A percentile compares a stretch with the other conserved stretches of the same genome.
Evolutionary conservation across 371 early-diverging fungal genomes (phyloP).

Genomic region (Conidiobolus incongruus): DNA sequence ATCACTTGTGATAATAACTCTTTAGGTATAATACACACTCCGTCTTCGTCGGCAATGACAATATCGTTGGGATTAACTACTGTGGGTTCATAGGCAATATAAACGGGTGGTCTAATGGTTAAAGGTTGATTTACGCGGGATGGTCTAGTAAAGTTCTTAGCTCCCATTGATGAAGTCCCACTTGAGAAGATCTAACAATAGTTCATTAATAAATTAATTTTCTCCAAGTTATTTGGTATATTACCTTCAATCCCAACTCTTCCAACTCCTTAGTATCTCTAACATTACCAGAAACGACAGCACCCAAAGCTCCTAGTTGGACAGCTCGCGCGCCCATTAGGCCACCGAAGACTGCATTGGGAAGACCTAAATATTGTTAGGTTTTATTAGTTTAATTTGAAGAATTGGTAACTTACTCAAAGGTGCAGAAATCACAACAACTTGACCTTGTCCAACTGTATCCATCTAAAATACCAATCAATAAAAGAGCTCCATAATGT

Average conservation of each 20-base stretch:
- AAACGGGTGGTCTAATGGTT: constrained; percentile 12
- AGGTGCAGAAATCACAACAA: not conserved
- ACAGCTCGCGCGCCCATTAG: constrained; percentile 48
- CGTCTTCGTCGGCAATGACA: constrained; percentile 55
- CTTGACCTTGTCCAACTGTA: not conserved
- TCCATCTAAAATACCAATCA: not conserved
- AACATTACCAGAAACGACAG: constrained; percentile 44
- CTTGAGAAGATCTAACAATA: constrained; percentile 26
- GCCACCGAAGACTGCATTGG: constrained; percentile 65
- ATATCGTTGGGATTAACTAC: constrained; percentile 38
- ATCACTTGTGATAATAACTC: constrained; percentile 24
- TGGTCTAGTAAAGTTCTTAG: constrained; percentile 30
- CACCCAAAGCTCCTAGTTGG: constrained; percentile 25
- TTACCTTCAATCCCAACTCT: constrained; percentile 30
- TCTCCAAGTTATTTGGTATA: not conserved
- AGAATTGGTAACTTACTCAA: not conserved
- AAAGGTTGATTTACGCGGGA: constrained; percentile 34
- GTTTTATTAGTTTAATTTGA: not conserved
- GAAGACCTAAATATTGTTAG: not conserved
- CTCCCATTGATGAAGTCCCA: constrained; percentile 36
- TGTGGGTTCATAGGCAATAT: constrained; percentile 20
- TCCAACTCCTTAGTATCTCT: constrained; percentile 42
- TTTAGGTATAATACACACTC: constrained; percentile 39
- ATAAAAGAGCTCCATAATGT: too few species aligned
- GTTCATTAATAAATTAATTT: constrained; percentile 1